Conservation (phyloP, 768 basidiomycete genomes). For the Tubosaeta brunneosetosa region DNA sequence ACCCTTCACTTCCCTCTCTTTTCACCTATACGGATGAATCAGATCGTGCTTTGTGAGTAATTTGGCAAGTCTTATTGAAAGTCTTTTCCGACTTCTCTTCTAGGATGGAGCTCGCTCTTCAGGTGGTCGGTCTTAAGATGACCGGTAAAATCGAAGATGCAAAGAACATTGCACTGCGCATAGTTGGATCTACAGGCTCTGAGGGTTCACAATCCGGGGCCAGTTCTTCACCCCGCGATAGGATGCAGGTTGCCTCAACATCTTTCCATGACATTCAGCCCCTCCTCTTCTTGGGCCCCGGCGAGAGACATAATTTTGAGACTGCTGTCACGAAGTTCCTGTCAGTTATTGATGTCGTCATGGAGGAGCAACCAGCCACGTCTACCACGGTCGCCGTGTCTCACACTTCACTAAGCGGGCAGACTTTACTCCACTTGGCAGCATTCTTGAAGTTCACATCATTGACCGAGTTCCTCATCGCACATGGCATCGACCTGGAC, state of each 20-base stretch:
- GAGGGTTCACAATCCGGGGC: slow-evolving; percentile 40
- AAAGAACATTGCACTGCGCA: slow-evolving; percentile 88
- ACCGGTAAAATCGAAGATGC: slow-evolving; percentile 93
- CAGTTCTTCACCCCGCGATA: slow-evolving; percentile 32
- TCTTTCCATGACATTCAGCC: slow-evolving; percentile 51
- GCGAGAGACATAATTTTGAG: slow-evolving; percentile 65
- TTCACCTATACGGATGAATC: slow-evolving; percentile 92
- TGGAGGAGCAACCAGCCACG: slow-evolving; percentile 40
- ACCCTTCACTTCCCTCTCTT: slow-evolving; percentile 50
- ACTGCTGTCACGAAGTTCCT: slow-evolving; percentile 76
- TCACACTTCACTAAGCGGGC: slow-evolving; percentile 63
- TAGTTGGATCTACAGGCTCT: slow-evolving; percentile 69
- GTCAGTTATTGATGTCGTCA: slow-evolving; percentile 63
- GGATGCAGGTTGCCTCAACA: slow-evolving; percentile 52
- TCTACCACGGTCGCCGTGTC: slow-evolving; percentile 59
- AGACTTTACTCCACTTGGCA: slow-evolving; percentile 87
- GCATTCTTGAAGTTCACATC: slow-evolving; percentile 70
- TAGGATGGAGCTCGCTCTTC: slow-evolving; percentile 93
- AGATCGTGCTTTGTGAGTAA: slow-evolving; percentile 77
- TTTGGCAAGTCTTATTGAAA: neutral
- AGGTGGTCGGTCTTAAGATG: slow-evolving; percentile 95
- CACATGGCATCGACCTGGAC: slow-evolving; percentile 73
- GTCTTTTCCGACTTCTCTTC: slow-evolving; percentile 13
- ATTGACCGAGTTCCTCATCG: slow-evolving; percentile 67
- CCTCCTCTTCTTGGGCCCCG: slow-evolving; percentile 50